Base-by-base conservation (phyloP, 352 stramenopile species). In the Thraustochytrium sp. region DNA sequence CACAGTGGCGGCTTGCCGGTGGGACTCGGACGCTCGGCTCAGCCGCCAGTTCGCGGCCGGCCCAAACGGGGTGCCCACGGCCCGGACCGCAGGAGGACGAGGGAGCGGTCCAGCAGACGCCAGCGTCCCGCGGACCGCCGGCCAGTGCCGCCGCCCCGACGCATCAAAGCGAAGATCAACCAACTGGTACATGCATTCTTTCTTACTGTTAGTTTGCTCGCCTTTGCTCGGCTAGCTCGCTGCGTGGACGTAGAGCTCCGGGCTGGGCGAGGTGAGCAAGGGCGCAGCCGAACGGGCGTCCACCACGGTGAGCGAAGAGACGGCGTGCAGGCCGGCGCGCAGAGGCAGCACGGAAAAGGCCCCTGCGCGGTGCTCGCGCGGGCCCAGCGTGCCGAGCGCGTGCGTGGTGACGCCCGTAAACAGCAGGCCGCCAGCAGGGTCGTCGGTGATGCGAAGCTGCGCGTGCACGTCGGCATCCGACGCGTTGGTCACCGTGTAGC, bases 331-430 rank as follows among this genome's bases (percentile, higher is more conserved):
- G 21, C 59, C 59, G 5, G 59, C 59, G 36, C 59, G 59, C 9
- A 72, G 9, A 72, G 59, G 59, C 34, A 72, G 59, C 59, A 72
- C 59, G 11, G 59, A 72, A 72, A 72, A 80, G 0, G 53, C 23
- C 1, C 31, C 53, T 9, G 8, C n/a, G n/a, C 13, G 37, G 13
- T 13, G 8, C 37, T 68, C 16, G 36, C 42, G 29, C 68, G 68
- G 68, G 44, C 26, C 29, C 26, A 80, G 49, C n/a, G 34, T 26
- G 37, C 68, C 68, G 23, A 80, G 26, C n/a, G 48, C 13, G 26
- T 46, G 31, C 26, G 68, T 26, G 11, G 68, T 80, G 8, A 26
- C 38, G 26, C 68, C 68, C 16, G 40, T 53, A 51, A 80, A 72
- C 11, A 80, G 38, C 29, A 80, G 23, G 37, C 68, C 53, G 13